phyloP scores from a whole-genome alignment of 495 filamentous ascomycete genomes.

The Letharia lupina region DNA sequence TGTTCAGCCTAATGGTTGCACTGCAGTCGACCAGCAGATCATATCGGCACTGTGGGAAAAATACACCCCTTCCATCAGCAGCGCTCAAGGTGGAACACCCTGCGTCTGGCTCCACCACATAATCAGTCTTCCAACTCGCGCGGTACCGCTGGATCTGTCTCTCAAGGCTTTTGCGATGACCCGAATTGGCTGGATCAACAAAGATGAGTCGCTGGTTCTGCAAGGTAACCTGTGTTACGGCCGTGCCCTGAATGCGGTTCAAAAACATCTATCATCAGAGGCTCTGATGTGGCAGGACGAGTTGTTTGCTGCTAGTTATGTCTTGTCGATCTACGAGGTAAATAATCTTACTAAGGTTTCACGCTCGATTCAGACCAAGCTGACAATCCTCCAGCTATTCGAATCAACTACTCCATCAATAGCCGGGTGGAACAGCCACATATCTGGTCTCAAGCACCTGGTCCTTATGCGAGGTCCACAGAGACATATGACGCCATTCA shows the following conservation, averaged over 20 bases:
- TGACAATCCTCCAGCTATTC: slow-evolving; percentile 12
- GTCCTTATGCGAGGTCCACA: slow-evolving; percentile 3
- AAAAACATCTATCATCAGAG: slow-evolving; percentile 8
- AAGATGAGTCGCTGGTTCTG: slow-evolving; percentile 9
- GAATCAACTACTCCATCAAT: slow-evolving; percentile 18
- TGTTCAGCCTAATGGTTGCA: neutral
- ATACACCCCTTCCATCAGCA: slow-evolving; percentile 10
- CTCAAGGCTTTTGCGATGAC: slow-evolving; percentile 21
- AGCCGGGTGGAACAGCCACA: slow-evolving; percentile 20
- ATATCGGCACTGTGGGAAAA: slow-evolving; percentile 17
- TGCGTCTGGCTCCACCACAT: slow-evolving; percentile 16
- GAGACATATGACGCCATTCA: slow-evolving; percentile 1
- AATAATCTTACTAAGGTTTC: neutral
- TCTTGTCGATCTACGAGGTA: slow-evolving; percentile 20
- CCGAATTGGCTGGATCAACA: slow-evolving; percentile 14
- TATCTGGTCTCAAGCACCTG: slow-evolving; percentile 7
- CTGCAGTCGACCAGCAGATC: slow-evolving; percentile 15
- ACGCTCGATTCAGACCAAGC: neutral
- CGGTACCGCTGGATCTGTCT: slow-evolving; percentile 6
- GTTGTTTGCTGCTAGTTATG: slow-evolving; percentile 11
- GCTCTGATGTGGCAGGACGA: slow-evolving; percentile 12
- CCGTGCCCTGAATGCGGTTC: slow-evolving; percentile 11
- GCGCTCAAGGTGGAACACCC: slow-evolving; percentile 7
- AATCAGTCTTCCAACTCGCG: neutral
- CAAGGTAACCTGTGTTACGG: slow-evolving; percentile 8